Conservation (phyloP, 2,329 filamentous ascomycete species). For the Penicillium sp. region DNA sequence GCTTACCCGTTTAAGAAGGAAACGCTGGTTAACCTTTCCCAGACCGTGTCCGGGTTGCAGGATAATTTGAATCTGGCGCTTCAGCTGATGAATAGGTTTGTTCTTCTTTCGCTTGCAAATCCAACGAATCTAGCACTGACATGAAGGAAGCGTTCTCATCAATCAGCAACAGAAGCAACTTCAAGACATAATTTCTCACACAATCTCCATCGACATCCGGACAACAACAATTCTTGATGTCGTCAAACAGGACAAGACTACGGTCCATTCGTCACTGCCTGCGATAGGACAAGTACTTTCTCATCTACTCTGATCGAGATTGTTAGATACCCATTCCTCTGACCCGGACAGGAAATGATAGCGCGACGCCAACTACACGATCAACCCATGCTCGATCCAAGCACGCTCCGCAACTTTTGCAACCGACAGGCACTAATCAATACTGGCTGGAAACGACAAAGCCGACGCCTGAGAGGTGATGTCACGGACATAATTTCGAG, state of each 20-base stretch:
- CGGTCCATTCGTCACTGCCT: too few relatives aligned
- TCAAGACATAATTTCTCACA: neutral
- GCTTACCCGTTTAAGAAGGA: slow-evolving; percentile 20
- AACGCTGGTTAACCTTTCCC: slow-evolving; percentile 16
- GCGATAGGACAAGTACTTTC: too few relatives aligned
- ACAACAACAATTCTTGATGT: neutral
- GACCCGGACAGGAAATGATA: neutral
- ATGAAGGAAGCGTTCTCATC: neutral
- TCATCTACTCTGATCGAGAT: too few relatives aligned
- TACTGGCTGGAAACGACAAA: neutral
- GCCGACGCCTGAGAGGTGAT: neutral
- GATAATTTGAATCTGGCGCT: slow-evolving; percentile 19
- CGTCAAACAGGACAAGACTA: neutral
- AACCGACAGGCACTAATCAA: neutral
- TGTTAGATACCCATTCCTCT: neutral
- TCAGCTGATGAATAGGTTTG: slow-evolving; percentile 21
- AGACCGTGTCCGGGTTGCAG: slow-evolving; percentile 18
- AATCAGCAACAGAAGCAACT: neutral
- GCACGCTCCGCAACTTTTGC: neutral
- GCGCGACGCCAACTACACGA: neutral
- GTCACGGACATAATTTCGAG: neutral
- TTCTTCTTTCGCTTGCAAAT: neutral
- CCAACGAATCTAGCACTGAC: neutral
- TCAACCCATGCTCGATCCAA: neutral
- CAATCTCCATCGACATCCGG: neutral